Base-by-base conservation (phyloP, 2,329 filamentous ascomycete species). In the Fusarium musae region DNA sequence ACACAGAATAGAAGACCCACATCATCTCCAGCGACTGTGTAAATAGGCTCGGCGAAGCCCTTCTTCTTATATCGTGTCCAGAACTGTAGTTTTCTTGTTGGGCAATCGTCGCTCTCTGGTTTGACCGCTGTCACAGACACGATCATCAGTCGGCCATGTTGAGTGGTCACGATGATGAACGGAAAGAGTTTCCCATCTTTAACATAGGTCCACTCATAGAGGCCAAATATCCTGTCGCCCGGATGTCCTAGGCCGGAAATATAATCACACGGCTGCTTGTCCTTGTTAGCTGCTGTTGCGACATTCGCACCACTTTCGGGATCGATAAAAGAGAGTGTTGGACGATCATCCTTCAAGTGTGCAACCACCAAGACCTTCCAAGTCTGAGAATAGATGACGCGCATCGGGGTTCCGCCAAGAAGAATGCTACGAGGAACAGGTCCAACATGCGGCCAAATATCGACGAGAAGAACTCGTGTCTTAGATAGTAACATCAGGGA, bases 151-250 rank as follows among this genome's bases (percentile, higher is more conserved):
- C 85, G 83, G 3, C 90, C 90, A 15, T 82, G 81, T 37, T 84
- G 84, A 1, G 88, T 89, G 8, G 88, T 85, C 16, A 93, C 86
- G 19, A 93, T 84, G 37, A 94, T 84, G 77, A 90, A 92, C 4
- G 88, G 85, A 80, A 91, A 92, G 0, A 82, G 85, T 62, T 87
- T 88, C n/a, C 84, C 85, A 42, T 88, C 85, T 62, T 88, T 88
- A 37, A 84, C 81, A 69, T 88, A 90, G 9, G 84, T 79, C 93
- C 93, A 95, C 69, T 93, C 90, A 3, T 87, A 80, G 12, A 95
- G 79, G 2, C 88, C 85, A 47, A 89, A 84, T 3, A 95, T 87
- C 43, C 85, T 85, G 70, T 93, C 90, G 2, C 87, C 87, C 2
- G 81, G 71, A 49, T 88, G 85, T 3, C 88, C 88, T 21, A 94